Evolutionary conservation across 139 green algal species (phyloP).

Genomic region (Tetradesmus obliquus): DNA sequence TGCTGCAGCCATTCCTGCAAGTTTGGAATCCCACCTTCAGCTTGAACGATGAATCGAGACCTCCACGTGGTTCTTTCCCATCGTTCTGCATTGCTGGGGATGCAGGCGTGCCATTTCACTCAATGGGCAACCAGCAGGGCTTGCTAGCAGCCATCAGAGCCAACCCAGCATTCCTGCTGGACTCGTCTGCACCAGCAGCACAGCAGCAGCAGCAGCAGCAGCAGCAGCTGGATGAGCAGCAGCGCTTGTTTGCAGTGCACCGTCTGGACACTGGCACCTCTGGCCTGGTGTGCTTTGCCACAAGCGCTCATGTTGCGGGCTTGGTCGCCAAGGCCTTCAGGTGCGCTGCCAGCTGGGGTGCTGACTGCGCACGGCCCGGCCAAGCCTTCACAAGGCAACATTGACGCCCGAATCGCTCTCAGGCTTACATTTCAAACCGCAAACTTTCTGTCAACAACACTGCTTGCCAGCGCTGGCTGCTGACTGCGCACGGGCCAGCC

Average conservation of each 20-base stretch:
- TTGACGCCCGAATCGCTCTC: too few species aligned
- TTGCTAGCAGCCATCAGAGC: neutral
- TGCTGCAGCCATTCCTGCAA: too few species aligned
- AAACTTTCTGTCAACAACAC: too few species aligned
- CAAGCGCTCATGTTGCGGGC: slow-evolving; percentile 3
- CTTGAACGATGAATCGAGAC: too few species aligned
- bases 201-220: neutral
- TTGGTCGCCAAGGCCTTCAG: slow-evolving; percentile 23
- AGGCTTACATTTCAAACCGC: too few species aligned
- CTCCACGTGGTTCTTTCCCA: too few species aligned
- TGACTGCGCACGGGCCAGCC: too few species aligned
- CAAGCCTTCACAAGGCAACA: too few species aligned
- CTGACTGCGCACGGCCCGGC: too few species aligned
- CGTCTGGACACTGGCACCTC: slow-evolving; percentile 30
- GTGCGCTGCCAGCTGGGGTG: neutral
- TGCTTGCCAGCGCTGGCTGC: too few species aligned
- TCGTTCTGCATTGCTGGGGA: neutral
- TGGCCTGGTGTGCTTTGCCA: slow-evolving; percentile 12
- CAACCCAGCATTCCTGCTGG: neutral
- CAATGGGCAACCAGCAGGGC: neutral
- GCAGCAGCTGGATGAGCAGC: neutral
- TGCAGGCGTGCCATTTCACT: slow-evolving; percentile 28
- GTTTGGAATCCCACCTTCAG: too few species aligned
- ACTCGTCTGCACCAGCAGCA: neutral
- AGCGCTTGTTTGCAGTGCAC: slow-evolving; percentile 23